Percentiles rank a stretch among this genome's conserved stretches.
phyloP scores from a whole-genome alignment of 257 asterid genomes.

The Capsicum baccatum region DNA sequence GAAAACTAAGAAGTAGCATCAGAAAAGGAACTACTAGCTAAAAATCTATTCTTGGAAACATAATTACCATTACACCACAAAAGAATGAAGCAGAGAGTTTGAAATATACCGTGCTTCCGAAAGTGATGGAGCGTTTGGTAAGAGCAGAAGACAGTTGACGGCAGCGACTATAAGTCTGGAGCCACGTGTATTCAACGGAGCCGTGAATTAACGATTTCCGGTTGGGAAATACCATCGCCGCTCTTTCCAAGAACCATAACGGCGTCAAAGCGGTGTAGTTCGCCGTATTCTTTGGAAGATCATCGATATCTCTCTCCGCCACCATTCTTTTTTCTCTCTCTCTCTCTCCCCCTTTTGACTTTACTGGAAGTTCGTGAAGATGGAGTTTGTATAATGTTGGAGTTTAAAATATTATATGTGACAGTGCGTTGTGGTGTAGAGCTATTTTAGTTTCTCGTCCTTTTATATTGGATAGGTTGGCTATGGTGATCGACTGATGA shows the following conservation, averaged over 20 bases:
- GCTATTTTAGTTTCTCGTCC: background rate
- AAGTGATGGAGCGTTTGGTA: conserved; percentile 57
- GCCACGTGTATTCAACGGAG: conserved; percentile 74
- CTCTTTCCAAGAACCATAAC: conserved; percentile 78
- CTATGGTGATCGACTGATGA: background rate
- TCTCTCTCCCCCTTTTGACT: conserved; percentile 28
- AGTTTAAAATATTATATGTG: background rate
- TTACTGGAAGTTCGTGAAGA: background rate
- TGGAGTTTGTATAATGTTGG: background rate
- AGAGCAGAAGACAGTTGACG: conserved; percentile 95
- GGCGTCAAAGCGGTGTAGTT: conserved; percentile 87
- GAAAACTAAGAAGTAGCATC: background rate
- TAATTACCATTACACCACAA: background rate
- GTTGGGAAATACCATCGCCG: conserved; percentile 76
- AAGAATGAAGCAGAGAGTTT: background rate
- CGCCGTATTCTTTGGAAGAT: conserved; percentile 83
- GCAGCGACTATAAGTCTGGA: conserved; percentile 87
- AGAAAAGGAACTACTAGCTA: background rate
- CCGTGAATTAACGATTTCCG: conserved; percentile 78
- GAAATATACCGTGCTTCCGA: conserved; percentile 69
- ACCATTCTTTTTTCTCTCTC: conserved; percentile 35
- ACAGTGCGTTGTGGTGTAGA: background rate
- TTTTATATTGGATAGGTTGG: conserved; percentile 11
- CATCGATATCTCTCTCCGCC: conserved; percentile 76
- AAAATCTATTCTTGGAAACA: conserved; percentile 1